Evolutionary conservation across 495 filamentous ascomycete species (phyloP), one percentile per base, ranked within the genome.

Genomic region (Neurospora sp.): DNA sequence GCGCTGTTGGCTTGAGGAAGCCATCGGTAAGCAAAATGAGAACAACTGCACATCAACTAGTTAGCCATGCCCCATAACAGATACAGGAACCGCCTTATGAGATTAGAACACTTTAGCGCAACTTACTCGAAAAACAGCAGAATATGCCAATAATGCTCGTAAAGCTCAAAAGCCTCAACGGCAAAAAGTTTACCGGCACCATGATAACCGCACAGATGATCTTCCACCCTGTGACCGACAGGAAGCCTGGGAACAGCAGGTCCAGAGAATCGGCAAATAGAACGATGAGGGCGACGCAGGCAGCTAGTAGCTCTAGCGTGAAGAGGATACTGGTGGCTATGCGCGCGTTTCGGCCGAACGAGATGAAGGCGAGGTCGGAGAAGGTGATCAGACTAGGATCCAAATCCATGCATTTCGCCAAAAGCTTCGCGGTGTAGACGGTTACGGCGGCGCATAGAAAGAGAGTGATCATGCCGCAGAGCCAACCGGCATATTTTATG

Each of bases 191-290:
- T 42, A 98, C 83, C 12, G 96, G 94, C 70, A 95, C 84, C 72
- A 98, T 82, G 61, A 97, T 85, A 42, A 96, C 48, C 6, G 93
- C 91, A 82, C 93, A 96, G 35, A 97, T 78, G 10, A 97, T 84
- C 81, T 99, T 98, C 94, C 94, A 98, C 70, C 90, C 85, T 0
- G 88, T 83, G 16, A 91, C 83, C 69, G 88, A 90, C 77, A 93
- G 83, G 3, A 82, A 68, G 4, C 87, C 89, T 2, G 94, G 94
- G 45, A 98, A 87, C 69, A 99, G 80, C 27, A 90, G 88, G 76
- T 94, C 85, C 68, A 98, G 84, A 72, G 92, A 96, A 80, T 99
- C 96, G 44, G 93, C 93, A 79, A 99, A 99, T 16, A 99, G 88
- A 9, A 99, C 92, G 48, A 97, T 89, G 2, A 98, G 88, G 40